phyloP scores from a whole-genome alignment of 371 early-diverging fungal species.

The Mortierella sp. region DNA sequence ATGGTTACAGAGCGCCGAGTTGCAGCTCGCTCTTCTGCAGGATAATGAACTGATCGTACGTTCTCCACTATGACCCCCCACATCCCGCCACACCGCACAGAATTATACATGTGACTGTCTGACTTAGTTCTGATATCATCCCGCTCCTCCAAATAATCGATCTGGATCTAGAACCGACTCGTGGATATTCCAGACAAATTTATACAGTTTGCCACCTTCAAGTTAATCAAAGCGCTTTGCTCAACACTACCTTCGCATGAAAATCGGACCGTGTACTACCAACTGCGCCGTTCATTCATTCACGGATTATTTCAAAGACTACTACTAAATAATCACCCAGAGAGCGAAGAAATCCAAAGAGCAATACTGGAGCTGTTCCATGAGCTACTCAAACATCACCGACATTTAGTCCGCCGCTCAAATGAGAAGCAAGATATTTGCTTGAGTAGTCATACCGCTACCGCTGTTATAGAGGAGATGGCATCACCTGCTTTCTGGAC shows the following conservation, averaged over 20 bases:
- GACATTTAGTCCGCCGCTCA: slow-evolving; percentile 23
- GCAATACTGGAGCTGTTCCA: slow-evolving; percentile 27
- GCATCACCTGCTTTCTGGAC: slow-evolving; percentile 82
- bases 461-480: slow-evolving; percentile 74
- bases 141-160: not conserved
- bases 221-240: slow-evolving; percentile 9
- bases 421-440: not conserved
- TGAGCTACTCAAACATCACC: slow-evolving; percentile 30
- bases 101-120: no score
- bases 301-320: slow-evolving; percentile 11
- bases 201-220: slow-evolving; percentile 19
- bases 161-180: slow-evolving; percentile 13
- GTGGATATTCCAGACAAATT: slow-evolving; percentile 7
- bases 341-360: not conserved
- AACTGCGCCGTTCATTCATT: slow-evolving; percentile 1
- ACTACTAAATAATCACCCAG: not conserved
- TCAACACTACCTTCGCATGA: not conserved
- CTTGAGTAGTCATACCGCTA: slow-evolving; percentile 42
- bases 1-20: not conserved
- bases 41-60: slow-evolving; percentile 3
- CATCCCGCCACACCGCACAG: no score
- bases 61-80: not conserved
- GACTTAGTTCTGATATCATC: not conserved
- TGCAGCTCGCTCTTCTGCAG: slow-evolving; percentile 3
- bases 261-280: no score